Conservation (phyloP, 2,329 filamentous ascomycete species). For the Ceratocystis smalleyi region DNA sequence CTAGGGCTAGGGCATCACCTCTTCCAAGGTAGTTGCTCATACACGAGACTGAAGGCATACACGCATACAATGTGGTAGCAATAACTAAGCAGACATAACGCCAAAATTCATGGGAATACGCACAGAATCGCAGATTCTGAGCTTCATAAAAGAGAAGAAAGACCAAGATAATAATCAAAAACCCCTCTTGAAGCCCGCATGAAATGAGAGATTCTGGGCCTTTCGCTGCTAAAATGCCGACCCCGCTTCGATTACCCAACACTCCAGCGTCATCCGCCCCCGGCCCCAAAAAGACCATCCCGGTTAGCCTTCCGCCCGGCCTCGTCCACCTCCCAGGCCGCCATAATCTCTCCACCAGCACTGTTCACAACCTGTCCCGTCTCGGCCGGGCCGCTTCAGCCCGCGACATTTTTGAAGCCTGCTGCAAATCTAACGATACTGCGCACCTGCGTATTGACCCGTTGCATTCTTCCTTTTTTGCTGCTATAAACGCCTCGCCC, state of each 20-base stretch:
- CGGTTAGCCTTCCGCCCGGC: neutral
- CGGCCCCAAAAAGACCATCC: neutral
- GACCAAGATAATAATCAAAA: too few relatives aligned
- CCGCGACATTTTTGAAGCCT: conserved; percentile 25
- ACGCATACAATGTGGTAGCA: too few relatives aligned
- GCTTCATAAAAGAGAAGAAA: too few relatives aligned
- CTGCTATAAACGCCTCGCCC: conserved; percentile 27
- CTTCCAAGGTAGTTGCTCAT: neutral
- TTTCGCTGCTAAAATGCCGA: too few relatives aligned
- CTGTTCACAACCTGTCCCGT: conserved; percentile 8
- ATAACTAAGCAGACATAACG: too few relatives aligned
- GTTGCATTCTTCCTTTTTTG: conserved; percentile 26
- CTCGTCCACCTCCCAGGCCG: conserved; percentile 9
- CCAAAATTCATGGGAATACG: too few relatives aligned
- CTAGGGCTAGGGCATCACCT: neutral
- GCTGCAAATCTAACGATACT: conserved; percentile 27
- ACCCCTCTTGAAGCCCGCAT: too few relatives aligned
- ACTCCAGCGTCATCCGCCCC: neutral
- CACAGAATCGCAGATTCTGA: too few relatives aligned
- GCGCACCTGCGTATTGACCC: conserved; percentile 25
- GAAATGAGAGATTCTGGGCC: too few relatives aligned
- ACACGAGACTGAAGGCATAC: too few relatives aligned
- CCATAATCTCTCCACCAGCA: conserved; percentile 8
- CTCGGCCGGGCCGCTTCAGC: conserved; percentile 15
- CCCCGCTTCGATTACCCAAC: too few relatives aligned